Conservation (phyloP, 805 yeast genomes). For the Maudiozyma barnettii region DNA sequence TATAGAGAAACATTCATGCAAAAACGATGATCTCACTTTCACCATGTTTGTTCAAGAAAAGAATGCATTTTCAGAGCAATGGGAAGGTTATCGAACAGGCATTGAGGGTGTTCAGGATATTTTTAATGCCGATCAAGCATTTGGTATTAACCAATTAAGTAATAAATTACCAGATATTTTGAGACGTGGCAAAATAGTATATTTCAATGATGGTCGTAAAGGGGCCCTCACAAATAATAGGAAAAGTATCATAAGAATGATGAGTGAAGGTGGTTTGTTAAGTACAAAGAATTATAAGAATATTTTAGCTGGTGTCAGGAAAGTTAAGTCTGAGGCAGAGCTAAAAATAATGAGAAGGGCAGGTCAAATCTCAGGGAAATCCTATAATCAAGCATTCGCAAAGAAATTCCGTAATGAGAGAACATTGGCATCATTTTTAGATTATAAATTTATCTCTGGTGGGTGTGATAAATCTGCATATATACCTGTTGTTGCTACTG, state of each 20-base stretch:
- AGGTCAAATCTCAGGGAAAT: constrained; percentile 71
- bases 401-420: constrained; percentile 60
- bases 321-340: constrained; percentile 69
- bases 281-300: constrained; percentile 8
- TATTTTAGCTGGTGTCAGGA: constrained; percentile 35
- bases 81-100: constrained; percentile 96
- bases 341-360: constrained; percentile 72
- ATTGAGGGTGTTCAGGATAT: constrained; percentile 68
- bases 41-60: constrained; percentile 84
- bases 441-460: constrained; percentile 70
- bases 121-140: constrained; percentile 79
- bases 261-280: constrained; percentile 1
- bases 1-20: constrained; percentile 47
- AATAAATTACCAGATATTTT: constrained; percentile 26
- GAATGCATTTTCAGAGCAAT: constrained; percentile 66
- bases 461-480: constrained; percentile 90
- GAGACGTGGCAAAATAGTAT: constrained; percentile 41
- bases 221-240: not conserved
- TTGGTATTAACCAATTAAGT: constrained; percentile 25
- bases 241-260: constrained; percentile 7
- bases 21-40: constrained; percentile 44
- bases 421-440: constrained; percentile 69
- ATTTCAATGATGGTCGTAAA: constrained; percentile 35
- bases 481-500: constrained; percentile 94
- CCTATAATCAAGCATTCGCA: constrained; percentile 75